Evolutionary conservation across 306 rosid genomes (phyloP), one percentile per base, ranked within the genome.

Genomic region (Neltuma alba): DNA sequence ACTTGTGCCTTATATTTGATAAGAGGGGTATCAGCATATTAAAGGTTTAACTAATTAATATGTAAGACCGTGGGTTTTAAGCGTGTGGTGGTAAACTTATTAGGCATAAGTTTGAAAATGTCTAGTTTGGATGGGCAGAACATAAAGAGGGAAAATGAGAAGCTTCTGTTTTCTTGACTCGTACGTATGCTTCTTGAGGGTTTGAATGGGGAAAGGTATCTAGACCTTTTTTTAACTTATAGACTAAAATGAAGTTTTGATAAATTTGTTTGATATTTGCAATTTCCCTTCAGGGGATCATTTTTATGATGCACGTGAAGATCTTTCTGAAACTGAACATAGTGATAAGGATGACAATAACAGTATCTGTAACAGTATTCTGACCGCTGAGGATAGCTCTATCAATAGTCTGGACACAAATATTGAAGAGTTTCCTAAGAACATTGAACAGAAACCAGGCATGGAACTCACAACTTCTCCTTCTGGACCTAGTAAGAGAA

Each of bases 241-340:
- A 48, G 48, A 70, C 73, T 50, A 3, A 79, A 61, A 42, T 63
- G 83, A 71, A 55, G 58, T 76, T 66, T 74, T 57, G 65, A 37
- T 86, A 23, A 83, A 42, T 76, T 36, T 79, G 31, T 44, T 72
- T 78, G 9, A 67, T 74, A 28, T 75, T 21, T 83, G 66, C 63
- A 66, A 75, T 62, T 37, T 76, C 14, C n/a, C 87, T 76, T 36
- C 91, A 95, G 99, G 96, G 81, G 97, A 92, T 78, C 73, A 78
- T 67, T 92, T 92, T 82, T 89, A 87, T 75, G 99, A 92, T 79
- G 92, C 97, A 6, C 82, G 83, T 83, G 92, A 89, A 77, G 78
- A 70, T 84, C 71, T 85, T 76, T 63, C 78, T 4, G 86, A 62
- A 68, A 80, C 71, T 78, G 65, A 70, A 76, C 80, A 86, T 8